Evolutionary conservation across 352 stramenopile genomes (phyloP), one percentile per base, ranked within the genome.

Genomic region (Saprolegnia parasitica): DNA sequence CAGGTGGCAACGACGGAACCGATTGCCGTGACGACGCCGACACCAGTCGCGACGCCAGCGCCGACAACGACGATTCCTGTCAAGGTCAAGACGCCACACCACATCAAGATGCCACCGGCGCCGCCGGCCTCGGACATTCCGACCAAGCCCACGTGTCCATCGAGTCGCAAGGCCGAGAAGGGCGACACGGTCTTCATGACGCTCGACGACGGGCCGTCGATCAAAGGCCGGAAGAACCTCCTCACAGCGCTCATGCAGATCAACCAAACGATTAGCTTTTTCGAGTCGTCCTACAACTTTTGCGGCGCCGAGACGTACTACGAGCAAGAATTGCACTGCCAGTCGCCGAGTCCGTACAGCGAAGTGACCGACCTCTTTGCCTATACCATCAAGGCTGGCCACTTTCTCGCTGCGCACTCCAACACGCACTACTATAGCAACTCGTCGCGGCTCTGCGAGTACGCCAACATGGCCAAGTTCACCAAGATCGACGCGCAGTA

Each of bases 271-370:
- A n/a, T 70, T 16, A 55, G 18, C 5, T 62, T 70, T 46, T 32
- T 70, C 21, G 63, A 70, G 26, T 61, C 42, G 4, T 52, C 42
- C 3, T 70, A 70, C 46, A 70, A 70, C 63, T 61, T 62, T 47
- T 70, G 63, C 37, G 63, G 63, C 18, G 5, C 23, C 26, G 63
- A 61, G 13, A 70, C 63, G 8, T 24, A 40, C 54, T n/a, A n/a
- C 24, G 13, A 57, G 26, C 11, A 42, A 0, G 18, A 8, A 0
- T 21, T 61, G 10, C 42, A 42, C 15, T 70, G 63, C 45, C 52
- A 58, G 16, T 1, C 16, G 9, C 45, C 63, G 1, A 50, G 40
- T 9, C 11, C 63, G n/a, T 70, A 70, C 54, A 46, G 32, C n/a
- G 24, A 39, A 11, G 47, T 50, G 4, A 39, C 24, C 20, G 39